Base-by-base conservation (phyloP, 108 stramenopile species). In the Seminavis robusta region DNA sequence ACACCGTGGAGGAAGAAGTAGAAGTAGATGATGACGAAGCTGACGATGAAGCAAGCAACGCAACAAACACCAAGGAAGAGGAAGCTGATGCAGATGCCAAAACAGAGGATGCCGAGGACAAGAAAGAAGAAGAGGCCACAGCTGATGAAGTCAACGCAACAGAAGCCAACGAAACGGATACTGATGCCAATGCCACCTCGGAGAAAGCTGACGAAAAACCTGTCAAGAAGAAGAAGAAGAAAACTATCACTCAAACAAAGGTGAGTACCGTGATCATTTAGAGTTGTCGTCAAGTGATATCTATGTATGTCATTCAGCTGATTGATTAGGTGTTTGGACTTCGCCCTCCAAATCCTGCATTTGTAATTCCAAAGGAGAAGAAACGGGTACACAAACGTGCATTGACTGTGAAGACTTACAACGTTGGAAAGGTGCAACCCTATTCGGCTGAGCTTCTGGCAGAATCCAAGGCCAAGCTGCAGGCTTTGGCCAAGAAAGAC, bases 391-490 rank as follows among this genome's bases (percentile, higher is more conserved):
- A 84, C 72, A 73, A 73, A 42, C 65, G 64, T 16, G 42, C 69
- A 33, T 65, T 95, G 49, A 69, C 66, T 3, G 81, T 95, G 21
- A 59, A 73, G 26, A 68, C 47, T 20, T 81, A 78, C 67, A 56
- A 80, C 45, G 59, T 71, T 20, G 84, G 80, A 11, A 58, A 63
- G 30, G 58, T 90, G 39, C 83, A 80, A 28, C 85, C 90, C 1
- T 71, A 81, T 59, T 72, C 77, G 11, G 60, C 54, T 9, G 81
- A 79, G 33, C 63, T 90, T 46, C 63, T 82, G 69, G 89, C 69
- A 33, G 86, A 92, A 52, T 95, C 92, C 64, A 65, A 71, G 33
- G 84, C 79, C 39, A 89, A 97, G 63, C 86, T 88, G 15, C 75
- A 59, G 4, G 73, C 74, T 34, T 69, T 90, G 29, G 92, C 84